Evolutionary conservation across 2,329 filamentous ascomycete genomes (phyloP), one percentile per base, ranked within the genome.

Genomic region (Neoscytalidium dimidiatum): DNA sequence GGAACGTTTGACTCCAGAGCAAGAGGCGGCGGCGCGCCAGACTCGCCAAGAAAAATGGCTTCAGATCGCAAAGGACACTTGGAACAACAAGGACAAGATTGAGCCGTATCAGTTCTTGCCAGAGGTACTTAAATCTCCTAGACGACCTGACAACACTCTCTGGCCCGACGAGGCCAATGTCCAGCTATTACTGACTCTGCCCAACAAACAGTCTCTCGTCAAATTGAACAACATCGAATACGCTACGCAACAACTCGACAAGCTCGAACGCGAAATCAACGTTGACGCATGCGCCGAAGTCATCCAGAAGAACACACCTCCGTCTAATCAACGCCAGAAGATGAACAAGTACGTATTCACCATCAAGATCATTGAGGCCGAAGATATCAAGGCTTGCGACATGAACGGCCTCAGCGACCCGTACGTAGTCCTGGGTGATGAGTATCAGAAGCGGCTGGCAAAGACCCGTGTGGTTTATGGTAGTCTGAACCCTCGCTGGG

Each of bases 211-310:
- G 92, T 97, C 94, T 4, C 91, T 99, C 71, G 93, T 99, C 67
- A 99, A 98, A 79, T 86, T 99, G 70, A 99, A 99, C 83, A 96
- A 99, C 73, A 89, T 99, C 69, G 94, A 97, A 78, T 98, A 92
- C 78, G 94, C 94, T 4, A 93, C 96, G 80, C 86, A 93, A 64
- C 92, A 96, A 73, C 85, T 99, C 61, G 95, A 99, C 75, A 92
- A 91, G 76, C 84, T 99, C 6, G 94, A 98, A 75, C 89, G 87
- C 73, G 88, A 90, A 66, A 92, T 98, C 83, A 94, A 97, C 71
- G 93, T 96, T 13, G 95, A 99, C 75, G 90, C 86, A 11, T 97
- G 93, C 73, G 94, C 94, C 3, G 89, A 91, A 60, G 87, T 96
- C 17, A 86, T 99, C 58, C 88, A 89, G 52, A 88, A 86, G 71